phyloP scores from a whole-genome alignment of 768 basidiomycete species.

The Suillus plorans region DNA sequence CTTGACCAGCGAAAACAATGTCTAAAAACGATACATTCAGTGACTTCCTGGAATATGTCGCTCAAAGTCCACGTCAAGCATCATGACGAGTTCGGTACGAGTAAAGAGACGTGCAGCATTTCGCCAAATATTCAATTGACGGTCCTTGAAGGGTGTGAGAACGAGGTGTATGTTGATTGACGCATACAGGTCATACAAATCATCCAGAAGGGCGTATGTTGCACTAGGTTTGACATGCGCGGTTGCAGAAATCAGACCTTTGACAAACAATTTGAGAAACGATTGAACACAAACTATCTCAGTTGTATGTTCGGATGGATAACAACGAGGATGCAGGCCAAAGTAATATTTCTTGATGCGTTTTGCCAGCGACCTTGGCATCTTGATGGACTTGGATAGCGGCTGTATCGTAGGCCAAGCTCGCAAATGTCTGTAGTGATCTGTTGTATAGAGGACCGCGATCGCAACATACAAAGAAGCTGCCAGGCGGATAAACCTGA shows the following conservation, averaged over 20 bases:
- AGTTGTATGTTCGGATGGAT: neutral
- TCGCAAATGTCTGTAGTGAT: slow-evolving; percentile 8
- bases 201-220: slow-evolving; percentile 52
- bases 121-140: slow-evolving; percentile 90
- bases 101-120: slow-evolving; percentile 85
- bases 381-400: neutral
- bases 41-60: neutral
- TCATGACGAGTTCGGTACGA: slow-evolving; percentile 82
- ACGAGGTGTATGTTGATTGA: slow-evolving; percentile 71
- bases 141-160: slow-evolving; percentile 73
- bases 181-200: slow-evolving; percentile 65
- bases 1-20: slow-evolving; percentile 58
- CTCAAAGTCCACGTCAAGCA: slow-evolving; percentile 86
- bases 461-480: slow-evolving; percentile 22
- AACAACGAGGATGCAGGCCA: slow-evolving; percentile 18
- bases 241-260: slow-evolving; percentile 84
- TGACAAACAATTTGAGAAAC: neutral
- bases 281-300: neutral
- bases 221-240: slow-evolving; percentile 58
- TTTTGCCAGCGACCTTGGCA: slow-evolving; percentile 3
- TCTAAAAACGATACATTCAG: slow-evolving; percentile 29
- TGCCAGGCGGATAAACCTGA: slow-evolving; percentile 6
- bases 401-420: neutral
- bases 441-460: slow-evolving; percentile 33
- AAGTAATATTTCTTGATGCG: slow-evolving; percentile 18